phyloP scores from a whole-genome alignment of 345 rosid genomes.

The Anacardium occidentale region DNA sequence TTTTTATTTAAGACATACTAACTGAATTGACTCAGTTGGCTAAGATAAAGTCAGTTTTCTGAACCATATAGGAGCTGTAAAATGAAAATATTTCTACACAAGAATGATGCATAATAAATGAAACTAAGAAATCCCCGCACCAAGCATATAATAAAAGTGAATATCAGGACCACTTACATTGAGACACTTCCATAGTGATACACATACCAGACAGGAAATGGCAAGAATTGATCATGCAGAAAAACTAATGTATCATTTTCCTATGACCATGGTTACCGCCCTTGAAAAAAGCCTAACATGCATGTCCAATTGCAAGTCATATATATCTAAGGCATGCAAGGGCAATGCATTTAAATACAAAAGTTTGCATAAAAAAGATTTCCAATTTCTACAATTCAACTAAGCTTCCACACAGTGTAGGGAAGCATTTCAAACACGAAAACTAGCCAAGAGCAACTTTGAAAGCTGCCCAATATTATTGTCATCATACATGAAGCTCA shows the following conservation, averaged over 20 bases:
- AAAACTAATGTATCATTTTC: too few relatives aligned
- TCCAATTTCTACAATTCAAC: neutral
- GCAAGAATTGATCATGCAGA: too few relatives aligned
- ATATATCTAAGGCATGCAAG: neutral
- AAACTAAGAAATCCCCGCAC: neutral
- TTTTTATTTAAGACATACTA: neutral
- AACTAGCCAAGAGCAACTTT: neutral
- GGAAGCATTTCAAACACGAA: slow-evolving; percentile 4
- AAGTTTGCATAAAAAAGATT: neutral
- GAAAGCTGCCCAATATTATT: neutral
- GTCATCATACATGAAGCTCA: neutral
- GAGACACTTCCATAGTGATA: neutral
- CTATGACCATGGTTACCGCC: too few relatives aligned
- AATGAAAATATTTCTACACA: neutral
- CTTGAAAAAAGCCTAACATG: too few relatives aligned
- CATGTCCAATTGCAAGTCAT: too few relatives aligned
- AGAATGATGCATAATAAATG: too few relatives aligned
- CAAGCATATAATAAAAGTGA: neutral
- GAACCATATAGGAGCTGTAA: too few relatives aligned
- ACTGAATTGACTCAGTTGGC: neutral
- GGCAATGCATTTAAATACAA: neutral
- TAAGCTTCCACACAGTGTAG: neutral
- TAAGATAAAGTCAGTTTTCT: neutral
- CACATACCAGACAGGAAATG: neutral
- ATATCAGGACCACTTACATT: neutral